Evolutionary conservation across 345 rosid genomes (phyloP), one percentile per base, ranked within the genome.

Genomic region (Citrus reticulata): DNA sequence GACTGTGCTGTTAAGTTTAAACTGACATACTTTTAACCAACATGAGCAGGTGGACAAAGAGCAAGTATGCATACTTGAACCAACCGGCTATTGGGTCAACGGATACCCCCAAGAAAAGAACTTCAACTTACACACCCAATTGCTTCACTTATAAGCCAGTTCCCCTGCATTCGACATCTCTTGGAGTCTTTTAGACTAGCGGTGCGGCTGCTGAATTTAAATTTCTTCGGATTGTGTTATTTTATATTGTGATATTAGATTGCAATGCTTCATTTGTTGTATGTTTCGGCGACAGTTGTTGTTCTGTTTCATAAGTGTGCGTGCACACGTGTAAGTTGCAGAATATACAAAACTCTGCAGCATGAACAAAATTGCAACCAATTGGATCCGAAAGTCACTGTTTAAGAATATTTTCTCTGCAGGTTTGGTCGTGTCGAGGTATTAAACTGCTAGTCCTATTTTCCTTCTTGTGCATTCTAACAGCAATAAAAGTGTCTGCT

Each of bases 21-120:
- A 58, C 65, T 13, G 4, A 35, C 9, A 11, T n/a, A 46, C 4
- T 60, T 25, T 59, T 16, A 24, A 65, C 2, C 4, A 11, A 22
- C 51, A 7, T 82, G 77, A 42, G 89, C 91, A 95, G 98, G 98
- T 93, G 97, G 98, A 93, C 89, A 0, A 93, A 90, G 92, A 93
- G 98, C 89, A 95, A 90, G 81, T 95, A 91, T 54, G 98, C 98
- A 20, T 95, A 93, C 80, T 70, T 95, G 83, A 95, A 93, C 90
- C 97, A 95, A 54, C 97, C 98, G 0, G 95, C 92, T 29, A 51
- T 90, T n/a, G 87, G 82, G 58, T 78, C 91, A 20, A 68, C 70
- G 66, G 93, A 87, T 37, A 72, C 72, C 32, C 89, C 85, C 51
- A 88, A 86, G 81, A 86, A 81, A 76, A 80, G 90, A 82, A 80